Evolutionary conservation across 2,329 filamentous ascomycete genomes (phyloP).

Genomic region (Bertia moriformis): DNA sequence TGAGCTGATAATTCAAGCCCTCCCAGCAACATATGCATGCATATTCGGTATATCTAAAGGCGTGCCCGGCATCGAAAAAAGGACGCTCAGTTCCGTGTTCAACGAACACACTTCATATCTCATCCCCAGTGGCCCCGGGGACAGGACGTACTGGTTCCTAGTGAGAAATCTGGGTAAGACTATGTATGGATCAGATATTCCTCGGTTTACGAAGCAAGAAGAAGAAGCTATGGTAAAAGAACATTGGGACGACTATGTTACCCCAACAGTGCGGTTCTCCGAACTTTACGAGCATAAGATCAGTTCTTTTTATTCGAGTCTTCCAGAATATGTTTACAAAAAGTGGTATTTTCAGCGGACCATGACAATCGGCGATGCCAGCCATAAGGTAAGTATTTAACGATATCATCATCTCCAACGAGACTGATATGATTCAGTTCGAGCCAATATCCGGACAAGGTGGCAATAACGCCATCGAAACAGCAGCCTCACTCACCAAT

Average conservation of each 20-base stretch:
- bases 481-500: not conserved
- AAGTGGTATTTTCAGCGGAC: not conserved
- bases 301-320: too few relatives aligned
- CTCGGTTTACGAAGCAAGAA: not conserved
- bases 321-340: too few relatives aligned
- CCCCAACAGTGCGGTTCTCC: not conserved
- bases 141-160: not conserved
- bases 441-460: not conserved
- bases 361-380: not conserved
- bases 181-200: not conserved
- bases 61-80: not conserved
- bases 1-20: not conserved
- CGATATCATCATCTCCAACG: not conserved
- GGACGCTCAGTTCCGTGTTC: not conserved
- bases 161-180: not conserved
- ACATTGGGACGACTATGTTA: not conserved
- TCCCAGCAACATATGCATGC: not conserved
- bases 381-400: not conserved
- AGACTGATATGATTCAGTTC: not conserved
- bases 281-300: too few relatives aligned
- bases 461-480: not conserved
- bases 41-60: not conserved
- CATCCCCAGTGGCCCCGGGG: not conserved
- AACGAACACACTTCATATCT: not conserved
- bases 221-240: not conserved